A percentile compares a stretch with the other conserved stretches of the same genome.
phyloP scores from a whole-genome alignment of 192 early-diverging fungal species.

The Coemansia asiatica region DNA sequence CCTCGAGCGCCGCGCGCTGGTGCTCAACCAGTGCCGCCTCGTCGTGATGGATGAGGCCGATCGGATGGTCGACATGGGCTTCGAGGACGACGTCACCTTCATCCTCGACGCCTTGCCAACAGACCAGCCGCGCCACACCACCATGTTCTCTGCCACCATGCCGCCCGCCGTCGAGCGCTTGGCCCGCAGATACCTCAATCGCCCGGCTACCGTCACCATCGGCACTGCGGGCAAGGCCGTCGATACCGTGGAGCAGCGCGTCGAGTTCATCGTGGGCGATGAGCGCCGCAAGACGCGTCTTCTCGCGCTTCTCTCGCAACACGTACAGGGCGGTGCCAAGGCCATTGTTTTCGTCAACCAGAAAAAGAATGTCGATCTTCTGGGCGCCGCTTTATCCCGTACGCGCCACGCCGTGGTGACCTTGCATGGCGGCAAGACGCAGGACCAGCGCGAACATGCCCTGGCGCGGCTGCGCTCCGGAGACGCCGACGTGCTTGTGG shows the following conservation, averaged over 20 bases:
- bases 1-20: slow-evolving; percentile 84
- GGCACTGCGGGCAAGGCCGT: slow-evolving; percentile 96
- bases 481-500: slow-evolving; percentile 84
- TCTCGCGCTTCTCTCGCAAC: slow-evolving; percentile 72
- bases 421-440: slow-evolving; percentile 94
- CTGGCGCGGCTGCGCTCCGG: slow-evolving; percentile 81
- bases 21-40: slow-evolving; percentile 91
- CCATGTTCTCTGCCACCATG: slow-evolving; percentile 99
- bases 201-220: slow-evolving; percentile 93
- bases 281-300: slow-evolving; percentile 71
- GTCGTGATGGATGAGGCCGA: slow-evolving; percentile 99
- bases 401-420: slow-evolving; percentile 61
- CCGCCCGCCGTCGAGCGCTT: slow-evolving; percentile 91
- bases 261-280: slow-evolving; percentile 91
- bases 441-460: slow-evolving; percentile 93
- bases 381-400: slow-evolving; percentile 66
- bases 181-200: slow-evolving; percentile 88
- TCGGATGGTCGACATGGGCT: slow-evolving; percentile 92
- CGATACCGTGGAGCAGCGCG: slow-evolving; percentile 92
- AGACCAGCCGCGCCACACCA: slow-evolving; percentile 86
- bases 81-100: slow-evolving; percentile 93
- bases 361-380: slow-evolving; percentile 86
- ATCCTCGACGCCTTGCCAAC: slow-evolving; percentile 94
- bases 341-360: slow-evolving; percentile 99
- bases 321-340: slow-evolving; percentile 60